phyloP scores from a whole-genome alignment of 768 basidiomycete species.

The Naganishia vishniacii region DNA sequence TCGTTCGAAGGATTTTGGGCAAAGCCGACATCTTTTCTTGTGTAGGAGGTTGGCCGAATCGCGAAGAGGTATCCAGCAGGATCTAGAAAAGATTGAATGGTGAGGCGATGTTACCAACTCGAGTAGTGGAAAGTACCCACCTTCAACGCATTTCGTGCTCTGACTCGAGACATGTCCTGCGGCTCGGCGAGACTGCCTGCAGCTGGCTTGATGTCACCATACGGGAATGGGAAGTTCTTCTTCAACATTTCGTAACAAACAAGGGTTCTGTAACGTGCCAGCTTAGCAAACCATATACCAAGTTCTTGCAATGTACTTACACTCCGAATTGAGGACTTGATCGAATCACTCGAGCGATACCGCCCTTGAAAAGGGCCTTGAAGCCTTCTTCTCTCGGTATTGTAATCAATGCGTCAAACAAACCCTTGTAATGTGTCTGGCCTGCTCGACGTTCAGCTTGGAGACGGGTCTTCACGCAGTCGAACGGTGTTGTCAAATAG shows the following conservation, averaged over 20 bases:
- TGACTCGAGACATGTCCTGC: slow-evolving; percentile 80
- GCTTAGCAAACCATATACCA: not conserved
- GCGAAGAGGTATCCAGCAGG: slow-evolving; percentile 42
- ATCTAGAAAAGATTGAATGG: slow-evolving; percentile 25
- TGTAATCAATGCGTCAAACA: slow-evolving; percentile 79
- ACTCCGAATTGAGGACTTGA: slow-evolving; percentile 72
- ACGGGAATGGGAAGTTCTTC: slow-evolving; percentile 40
- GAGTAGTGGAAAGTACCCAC: not conserved
- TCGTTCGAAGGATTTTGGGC: slow-evolving; percentile 30
- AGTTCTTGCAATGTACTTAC: slow-evolving; percentile 24
- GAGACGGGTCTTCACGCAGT: slow-evolving; percentile 94
- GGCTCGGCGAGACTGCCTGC: slow-evolving; percentile 64
- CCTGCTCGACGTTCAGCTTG: slow-evolving; percentile 90
- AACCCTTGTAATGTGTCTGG: slow-evolving; percentile 82
- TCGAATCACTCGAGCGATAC: slow-evolving; percentile 69
- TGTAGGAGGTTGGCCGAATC: slow-evolving; percentile 37
- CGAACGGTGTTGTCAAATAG: slow-evolving; percentile 84
- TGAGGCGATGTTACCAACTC: not conserved
- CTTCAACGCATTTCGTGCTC: slow-evolving; percentile 91
- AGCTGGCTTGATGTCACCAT: slow-evolving; percentile 50
- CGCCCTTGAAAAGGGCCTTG: slow-evolving; percentile 81
- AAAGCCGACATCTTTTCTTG: slow-evolving; percentile 31
- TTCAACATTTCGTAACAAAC: slow-evolving; percentile 40
- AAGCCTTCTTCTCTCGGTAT: slow-evolving; percentile 63
- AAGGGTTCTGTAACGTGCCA: slow-evolving; percentile 21